These are phyloP conservation scores for Botrytis tulipae DNA, from an alignment of 2,329 filamentous ascomycete genomes.

Conservation along the genomic window DNA sequence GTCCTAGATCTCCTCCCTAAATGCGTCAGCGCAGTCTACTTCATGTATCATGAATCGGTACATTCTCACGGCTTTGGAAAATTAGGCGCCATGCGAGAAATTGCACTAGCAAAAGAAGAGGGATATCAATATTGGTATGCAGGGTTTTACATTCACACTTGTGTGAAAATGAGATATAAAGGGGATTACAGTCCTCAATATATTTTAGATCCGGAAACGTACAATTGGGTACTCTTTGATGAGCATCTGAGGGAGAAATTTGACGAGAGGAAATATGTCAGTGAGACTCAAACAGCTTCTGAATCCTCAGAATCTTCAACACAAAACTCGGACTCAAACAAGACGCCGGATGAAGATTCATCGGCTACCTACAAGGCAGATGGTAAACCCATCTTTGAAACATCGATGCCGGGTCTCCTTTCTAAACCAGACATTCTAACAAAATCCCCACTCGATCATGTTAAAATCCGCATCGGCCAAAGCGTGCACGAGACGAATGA, in stretches of 20 bases:
- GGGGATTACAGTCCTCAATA: constrained; percentile 74
- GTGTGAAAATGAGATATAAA: constrained; percentile 83
- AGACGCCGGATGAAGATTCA: constrained; percentile 3
- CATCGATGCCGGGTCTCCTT: constrained; percentile 65
- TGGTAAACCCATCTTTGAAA: constrained; percentile 52
- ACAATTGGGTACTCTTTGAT: constrained; percentile 58
- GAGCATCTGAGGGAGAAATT: constrained; percentile 53
- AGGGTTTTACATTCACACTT: constrained; percentile 78
- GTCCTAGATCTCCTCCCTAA: constrained; percentile 75
- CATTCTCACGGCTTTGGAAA: constrained; percentile 71
- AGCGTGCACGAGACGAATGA: not conserved
- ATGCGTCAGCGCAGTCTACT: constrained; percentile 79
- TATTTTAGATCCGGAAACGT: constrained; percentile 66
- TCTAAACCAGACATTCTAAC: constrained; percentile 51
- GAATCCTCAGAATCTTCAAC: constrained; percentile 8
- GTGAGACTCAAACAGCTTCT: constrained; percentile 13
- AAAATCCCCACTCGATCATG: constrained; percentile 55
- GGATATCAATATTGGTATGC: constrained; percentile 80
- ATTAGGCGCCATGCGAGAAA: constrained; percentile 71
- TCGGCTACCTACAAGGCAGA: constrained; percentile 23
- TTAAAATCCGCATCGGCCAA: constrained; percentile 51
- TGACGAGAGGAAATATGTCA: constrained; percentile 33
- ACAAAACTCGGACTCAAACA: constrained; percentile 13
- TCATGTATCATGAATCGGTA: constrained; percentile 75
- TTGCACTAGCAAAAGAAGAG: constrained; percentile 64